Evolutionary conservation across 257 asterid genomes (phyloP), one percentile per base, ranked within the genome.

Genomic region (Avicennia marina): DNA sequence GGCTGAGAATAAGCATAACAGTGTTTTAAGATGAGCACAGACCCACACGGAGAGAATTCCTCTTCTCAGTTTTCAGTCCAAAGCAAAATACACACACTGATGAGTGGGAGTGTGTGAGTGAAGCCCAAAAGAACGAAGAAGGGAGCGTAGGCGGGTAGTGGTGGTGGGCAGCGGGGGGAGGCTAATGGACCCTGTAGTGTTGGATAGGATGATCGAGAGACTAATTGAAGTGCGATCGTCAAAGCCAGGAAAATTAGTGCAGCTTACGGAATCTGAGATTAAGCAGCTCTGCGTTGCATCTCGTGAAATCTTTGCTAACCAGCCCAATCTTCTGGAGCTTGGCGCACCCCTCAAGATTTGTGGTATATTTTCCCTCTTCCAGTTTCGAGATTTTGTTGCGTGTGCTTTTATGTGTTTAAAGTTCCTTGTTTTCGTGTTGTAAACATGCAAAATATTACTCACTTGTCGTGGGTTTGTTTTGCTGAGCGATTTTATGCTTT

Each of bases 331-430:
- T 58, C 95, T 89, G n/a, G 96, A 89, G 50, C 90, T 89, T 26
- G 89, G 83, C 64, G 95, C 96, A 38, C 96, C 96, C 64, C 85
- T 89, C 85, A 85, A 89, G 83, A 89, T 89, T 85, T 88, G 96
- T 21, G 96, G 96, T 88, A 72, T 46, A 21, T 20, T 61, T 48
- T 38, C n/a, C 6, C 7, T 34, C 16, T 15, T 45, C 6, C 27
- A 4, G 1, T 39, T 50, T 58, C n/a, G 16, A 13, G 17, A 11
- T n/a, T 55, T 25, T 46, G 7, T 38, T 53, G 39, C 38, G 2
- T 42, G 24, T 22, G 15, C 27, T n/a, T 57, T 6, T 53, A 7
- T 46, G 36, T 39, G 51, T 20, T 24, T 7, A 9, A 54, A 56
- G 12, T 25, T 46, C 10, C 17, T 24, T 17, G 50, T 41, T 69